A percentile compares a stretch with the other conserved stretches of the same genome.
These are phyloP conservation scores for Salisapilia sapeloensis DNA, from an alignment of 352 stramenopile species.

Conservation along the genomic window DNA sequence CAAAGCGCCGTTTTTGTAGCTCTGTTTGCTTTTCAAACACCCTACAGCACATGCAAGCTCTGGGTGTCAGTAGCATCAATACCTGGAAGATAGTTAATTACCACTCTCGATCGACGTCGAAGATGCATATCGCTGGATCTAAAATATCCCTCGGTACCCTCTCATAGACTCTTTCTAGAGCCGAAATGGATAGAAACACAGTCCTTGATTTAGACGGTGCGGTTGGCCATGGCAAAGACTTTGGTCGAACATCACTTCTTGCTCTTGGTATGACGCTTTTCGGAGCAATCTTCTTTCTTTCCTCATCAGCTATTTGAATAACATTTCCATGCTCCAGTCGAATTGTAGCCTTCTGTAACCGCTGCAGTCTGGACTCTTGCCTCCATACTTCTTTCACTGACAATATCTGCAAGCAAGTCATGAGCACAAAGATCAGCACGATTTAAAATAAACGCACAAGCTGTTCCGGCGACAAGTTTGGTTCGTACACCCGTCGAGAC, in stretches of 20 bases:
- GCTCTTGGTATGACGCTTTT: conserved; percentile 34
- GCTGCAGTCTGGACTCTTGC: too few species aligned
- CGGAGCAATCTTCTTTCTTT: conserved; percentile 47
- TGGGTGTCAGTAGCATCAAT: background rate
- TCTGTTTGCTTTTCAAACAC: conserved; percentile 48
- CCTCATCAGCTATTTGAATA: conserved; percentile 31
- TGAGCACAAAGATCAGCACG: background rate
- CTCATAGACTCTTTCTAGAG: conserved; percentile 42
- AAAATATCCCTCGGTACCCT: conserved; percentile 44
- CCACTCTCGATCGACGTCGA: conserved; percentile 55
- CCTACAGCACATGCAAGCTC: conserved; percentile 5
- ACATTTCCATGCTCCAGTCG: too few species aligned
- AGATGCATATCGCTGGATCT: conserved; percentile 36
- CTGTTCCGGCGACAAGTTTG: conserved; percentile 46
- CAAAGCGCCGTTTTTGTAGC: conserved; percentile 51
- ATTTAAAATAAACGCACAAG: conserved; percentile 14
- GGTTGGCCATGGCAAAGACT: conserved; percentile 39
- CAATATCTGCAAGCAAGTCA: conserved; percentile 19
- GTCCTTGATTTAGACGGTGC: conserved; percentile 31
- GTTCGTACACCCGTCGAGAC: conserved; percentile 30
- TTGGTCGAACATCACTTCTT: conserved; percentile 10
- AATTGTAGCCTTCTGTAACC: too few species aligned
- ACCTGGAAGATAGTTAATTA: conserved; percentile 3
- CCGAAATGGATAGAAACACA: conserved; percentile 52
- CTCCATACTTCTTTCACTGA: conserved; percentile 32